phyloP scores from a whole-genome alignment of 108 stramenopile species.

The Nitzschia inconspicua region DNA sequence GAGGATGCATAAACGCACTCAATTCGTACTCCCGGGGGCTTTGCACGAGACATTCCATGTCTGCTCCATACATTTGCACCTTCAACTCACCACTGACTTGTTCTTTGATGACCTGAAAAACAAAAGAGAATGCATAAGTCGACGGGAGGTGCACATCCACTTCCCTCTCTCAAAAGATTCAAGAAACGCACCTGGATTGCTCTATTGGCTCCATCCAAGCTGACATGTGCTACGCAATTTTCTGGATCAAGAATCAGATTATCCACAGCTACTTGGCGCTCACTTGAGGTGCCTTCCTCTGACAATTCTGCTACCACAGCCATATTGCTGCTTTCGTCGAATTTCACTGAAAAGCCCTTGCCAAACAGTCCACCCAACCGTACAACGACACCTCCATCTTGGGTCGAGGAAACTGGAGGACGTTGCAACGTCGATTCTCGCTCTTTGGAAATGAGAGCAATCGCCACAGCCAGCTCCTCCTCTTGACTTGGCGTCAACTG shows the following conservation, averaged over 20 bases:
- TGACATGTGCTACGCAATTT: constrained; percentile 37
- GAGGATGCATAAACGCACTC: constrained; percentile 70
- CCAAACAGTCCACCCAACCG: constrained; percentile 77
- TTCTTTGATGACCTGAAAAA: constrained; percentile 39
- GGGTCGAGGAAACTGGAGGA: constrained; percentile 18
- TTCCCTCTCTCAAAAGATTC: too few relatives aligned
- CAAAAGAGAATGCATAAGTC: too few relatives aligned
- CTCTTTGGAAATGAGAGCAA: constrained; percentile 32
- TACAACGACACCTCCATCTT: constrained; percentile 46
- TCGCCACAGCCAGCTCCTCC: constrained; percentile 61
- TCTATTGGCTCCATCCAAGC: constrained; percentile 43
- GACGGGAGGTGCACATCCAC: too few relatives aligned
- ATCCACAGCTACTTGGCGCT: constrained; percentile 6
- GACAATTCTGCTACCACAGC: constrained; percentile 7
- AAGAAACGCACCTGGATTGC: constrained; percentile 50
- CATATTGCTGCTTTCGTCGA: constrained; percentile 4
- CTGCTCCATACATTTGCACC: constrained; percentile 61
- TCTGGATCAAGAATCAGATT: constrained; percentile 42
- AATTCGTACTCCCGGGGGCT: constrained; percentile 78
- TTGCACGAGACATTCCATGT: constrained; percentile 64
- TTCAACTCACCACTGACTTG: constrained; percentile 29
- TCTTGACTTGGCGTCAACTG: constrained; percentile 45
- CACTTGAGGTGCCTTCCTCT: constrained; percentile 10
- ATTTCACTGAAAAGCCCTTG: constrained; percentile 48
- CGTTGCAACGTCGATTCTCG: constrained; percentile 28